Evolutionary conservation across 192 early-diverging fungal genomes (phyloP), one percentile per base, ranked within the genome.

Genomic region (Kickxella alabastrina): DNA sequence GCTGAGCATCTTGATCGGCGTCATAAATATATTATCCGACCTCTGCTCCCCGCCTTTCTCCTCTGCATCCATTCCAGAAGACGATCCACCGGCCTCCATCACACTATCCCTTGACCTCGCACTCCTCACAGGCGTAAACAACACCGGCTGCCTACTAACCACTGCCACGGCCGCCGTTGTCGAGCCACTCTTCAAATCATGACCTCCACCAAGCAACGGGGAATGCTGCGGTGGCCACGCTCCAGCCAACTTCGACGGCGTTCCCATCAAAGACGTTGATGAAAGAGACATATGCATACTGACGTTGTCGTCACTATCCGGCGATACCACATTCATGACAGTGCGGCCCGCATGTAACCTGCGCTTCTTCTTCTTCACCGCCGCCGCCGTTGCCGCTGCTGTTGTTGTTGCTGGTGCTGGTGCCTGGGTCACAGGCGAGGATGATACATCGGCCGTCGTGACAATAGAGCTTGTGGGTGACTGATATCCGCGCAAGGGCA

Each of bases 1-100:
- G 12, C 44, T 67, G 10, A 74, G 64, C 71, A 74, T 74, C 59
- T 74, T 74, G 44, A 74, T 67, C 1, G 71, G 71, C 1, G 71
- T 67, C 6, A 61, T 28, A 35, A 74, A 67, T 2, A 74, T 67
- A 31, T 65, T 74, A 4, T 66, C 58, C 10, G 17, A 12, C 12
- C 31, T 45, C 1, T 39, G 32, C 2, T 49, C 63, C 3, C 21
- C 36, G 1, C 25, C 24, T 10, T 42, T 35, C 45, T 3, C 35
- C 10, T 36, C 40, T 13, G 15, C 13, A 12, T 21, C 18, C 3
- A 21, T 38, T 47, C 41, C 14, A 19, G 28, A 21, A 19, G 34
- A 45, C 6, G 35, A 44, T 52, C 14, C 18, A 38, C 10, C 19
- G 31, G 10, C 61, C 54, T n/a, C 10, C 21, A 1, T 49, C 47